Conservation (phyloP, 2,329 filamentous ascomycete genomes). For the Stagonosporopsis cucurbitacearum region DNA sequence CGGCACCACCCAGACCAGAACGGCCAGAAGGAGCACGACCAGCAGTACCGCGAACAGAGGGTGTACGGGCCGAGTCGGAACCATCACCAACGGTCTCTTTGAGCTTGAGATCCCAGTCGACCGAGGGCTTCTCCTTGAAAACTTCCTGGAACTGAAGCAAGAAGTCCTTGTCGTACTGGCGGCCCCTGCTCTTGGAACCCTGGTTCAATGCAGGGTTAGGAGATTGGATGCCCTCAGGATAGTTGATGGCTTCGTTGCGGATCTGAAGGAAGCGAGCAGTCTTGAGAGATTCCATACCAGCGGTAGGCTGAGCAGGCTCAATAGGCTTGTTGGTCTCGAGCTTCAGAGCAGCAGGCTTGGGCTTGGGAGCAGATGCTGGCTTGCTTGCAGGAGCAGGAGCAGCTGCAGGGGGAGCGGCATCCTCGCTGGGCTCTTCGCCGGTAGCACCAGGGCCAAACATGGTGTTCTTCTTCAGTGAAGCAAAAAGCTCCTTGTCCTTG, state of each 20-base stretch:
- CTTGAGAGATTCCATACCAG: conserved; percentile 90
- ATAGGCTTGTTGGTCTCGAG: conserved; percentile 84
- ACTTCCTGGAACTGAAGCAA: conserved; percentile 94
- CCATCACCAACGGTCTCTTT: conserved; percentile 85
- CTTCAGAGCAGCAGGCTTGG: conserved; percentile 88
- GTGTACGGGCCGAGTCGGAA: conserved; percentile 68
- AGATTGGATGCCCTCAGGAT: conserved; percentile 82
- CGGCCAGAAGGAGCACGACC: conserved; percentile 55
- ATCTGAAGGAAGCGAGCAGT: conserved; percentile 87
- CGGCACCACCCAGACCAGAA: conserved; percentile 33
- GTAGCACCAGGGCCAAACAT: conserved; percentile 54
- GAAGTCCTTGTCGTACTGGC: conserved; percentile 96
- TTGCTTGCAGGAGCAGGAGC: conserved; percentile 36
- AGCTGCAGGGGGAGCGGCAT: conserved; percentile 57
- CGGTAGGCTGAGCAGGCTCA: conserved; percentile 90
- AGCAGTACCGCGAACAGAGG: conserved; percentile 63
- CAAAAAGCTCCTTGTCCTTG: conserved; percentile 50
- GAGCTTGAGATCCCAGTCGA: conserved; percentile 91
- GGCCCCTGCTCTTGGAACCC: conserved; percentile 78
- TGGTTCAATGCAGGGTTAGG: conserved; percentile 94
- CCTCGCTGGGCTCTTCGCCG: conserved; percentile 31
- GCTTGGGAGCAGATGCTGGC: conserved; percentile 65
- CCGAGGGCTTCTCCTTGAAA: conserved; percentile 94
- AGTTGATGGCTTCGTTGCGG: conserved; percentile 74
- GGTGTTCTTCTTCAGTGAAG: conserved; percentile 57